Evolutionary conservation across 2,329 filamentous ascomycete genomes (phyloP).

Genomic region (Exophiala mesophila): DNA sequence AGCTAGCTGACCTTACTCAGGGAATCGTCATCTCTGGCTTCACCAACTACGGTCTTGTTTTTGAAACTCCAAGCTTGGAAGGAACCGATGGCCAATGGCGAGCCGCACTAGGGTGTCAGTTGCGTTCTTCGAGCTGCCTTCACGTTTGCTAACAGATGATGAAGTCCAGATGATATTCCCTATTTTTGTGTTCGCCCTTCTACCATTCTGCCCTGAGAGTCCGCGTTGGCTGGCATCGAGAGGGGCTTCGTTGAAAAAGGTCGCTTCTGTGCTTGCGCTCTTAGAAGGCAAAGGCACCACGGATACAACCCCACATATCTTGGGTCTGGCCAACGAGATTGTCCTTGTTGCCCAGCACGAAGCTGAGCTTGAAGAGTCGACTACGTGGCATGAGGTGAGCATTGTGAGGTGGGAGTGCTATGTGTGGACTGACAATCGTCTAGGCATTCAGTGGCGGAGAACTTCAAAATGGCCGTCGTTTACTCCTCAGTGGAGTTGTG

Average conservation of each 20-base stretch:
- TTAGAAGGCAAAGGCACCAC: neutral
- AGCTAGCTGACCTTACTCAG: too few relatives aligned
- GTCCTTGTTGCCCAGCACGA: constrained; percentile 1
- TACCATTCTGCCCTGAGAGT: constrained; percentile 7
- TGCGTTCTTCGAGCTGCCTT: neutral
- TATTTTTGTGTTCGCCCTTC: constrained; percentile 1
- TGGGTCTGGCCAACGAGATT: constrained; percentile 1
- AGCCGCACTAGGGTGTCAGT: constrained; percentile 1
- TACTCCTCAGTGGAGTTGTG: constrained; percentile 1
- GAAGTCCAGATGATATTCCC: constrained; percentile 6
- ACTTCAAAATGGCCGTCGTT: constrained; percentile 4
- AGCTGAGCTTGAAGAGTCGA: constrained; percentile 1
- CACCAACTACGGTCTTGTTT: constrained; percentile 6
- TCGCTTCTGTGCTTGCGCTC: neutral
- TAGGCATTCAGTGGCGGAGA: constrained; percentile 1
- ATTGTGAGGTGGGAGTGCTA: neutral
- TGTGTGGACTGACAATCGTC: neutral
- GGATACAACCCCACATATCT: constrained; percentile 2
- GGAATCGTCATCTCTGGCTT: constrained; percentile 2
- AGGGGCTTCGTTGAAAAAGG: neutral
- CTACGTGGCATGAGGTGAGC: neutral
- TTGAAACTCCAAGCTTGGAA: neutral
- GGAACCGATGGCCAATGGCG: constrained; percentile 5
- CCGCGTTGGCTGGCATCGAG: constrained; percentile 2
- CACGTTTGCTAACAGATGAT: neutral